Base-by-base conservation (phyloP, 129 eudicot genomes). In the Sambucus nigra region DNA sequence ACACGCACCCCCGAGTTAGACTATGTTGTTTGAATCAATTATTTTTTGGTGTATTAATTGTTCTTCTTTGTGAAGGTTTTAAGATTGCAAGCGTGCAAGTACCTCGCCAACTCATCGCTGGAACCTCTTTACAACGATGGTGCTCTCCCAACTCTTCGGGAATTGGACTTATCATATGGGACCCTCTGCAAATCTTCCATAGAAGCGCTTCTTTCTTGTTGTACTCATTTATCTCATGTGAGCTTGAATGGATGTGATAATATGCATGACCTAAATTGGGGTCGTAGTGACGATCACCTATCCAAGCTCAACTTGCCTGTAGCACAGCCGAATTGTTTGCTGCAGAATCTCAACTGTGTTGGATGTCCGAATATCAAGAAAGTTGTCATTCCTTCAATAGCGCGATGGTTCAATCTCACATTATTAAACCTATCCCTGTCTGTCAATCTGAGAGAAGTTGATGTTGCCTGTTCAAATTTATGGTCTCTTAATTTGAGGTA, bases 71-170 rank as follows among this genome's bases (percentile, higher is more conserved):
- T 55, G 15, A 64, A 89, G 97, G 93, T 89, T 39, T 58, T 89
- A 51, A 89, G 81, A 65, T 54, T 89, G 75, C 98, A 89, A 85
- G 98, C 98, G 25, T 89, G 98, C 88, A 89, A 89, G 87, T 85
- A 89, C 72, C 83, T 89, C 10, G 67, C 69, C 10, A 86, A 81
- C 72, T 59, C 94, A 6, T 84, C 98, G 9, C 76, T 89, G 41
- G 94, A 79, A 59, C 83, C 98, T 33, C 88, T 89, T 26, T 81
- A 89, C 70, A 81, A 81, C 64, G 69, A 78, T 5, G 78, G 78
- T 50, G 95, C 98, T 51, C 94, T 89, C 53, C 94, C 98, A 6
- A 66, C 79, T 11, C 79, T 89, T 4, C 74, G 88, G 50, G 94
- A 89, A 54, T 68, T 89, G 76, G 98, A 89, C 70, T 67, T 89